A percentile compares a stretch with the other conserved stretches of the same genome.
These are phyloP conservation scores for Claviceps sp. DNA, from an alignment of 2,329 filamentous ascomycete genomes.

Conservation along the genomic window DNA sequence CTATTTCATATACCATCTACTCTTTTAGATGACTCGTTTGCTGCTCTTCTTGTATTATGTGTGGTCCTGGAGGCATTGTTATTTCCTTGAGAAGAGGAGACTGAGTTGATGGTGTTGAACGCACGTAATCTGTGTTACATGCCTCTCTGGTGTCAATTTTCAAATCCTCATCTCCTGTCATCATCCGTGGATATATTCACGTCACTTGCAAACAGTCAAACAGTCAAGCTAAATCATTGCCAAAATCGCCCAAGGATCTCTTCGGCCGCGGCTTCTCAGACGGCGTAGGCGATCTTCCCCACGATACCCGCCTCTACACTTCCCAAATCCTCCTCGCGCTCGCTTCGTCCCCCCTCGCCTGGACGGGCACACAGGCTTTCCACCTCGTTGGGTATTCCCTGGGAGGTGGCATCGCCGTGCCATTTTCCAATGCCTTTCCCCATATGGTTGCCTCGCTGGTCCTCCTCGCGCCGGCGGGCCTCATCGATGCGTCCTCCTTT, in stretches of 20 bases:
- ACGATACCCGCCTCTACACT: conserved; percentile 61
- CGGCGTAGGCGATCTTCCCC: conserved; percentile 49
- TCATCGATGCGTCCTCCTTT: conserved; percentile 47
- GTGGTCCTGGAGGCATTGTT: too few species aligned
- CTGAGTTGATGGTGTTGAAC: too few species aligned
- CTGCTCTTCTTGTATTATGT: too few species aligned
- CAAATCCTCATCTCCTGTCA: not conserved
- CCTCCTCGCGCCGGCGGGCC: conserved; percentile 65
- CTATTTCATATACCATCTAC: too few species aligned
- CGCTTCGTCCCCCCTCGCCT: conserved; percentile 54
- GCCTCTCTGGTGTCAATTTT: too few species aligned
- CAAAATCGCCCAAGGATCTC: conserved; percentile 32
- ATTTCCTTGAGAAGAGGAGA: too few species aligned
- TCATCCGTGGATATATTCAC: too few species aligned
- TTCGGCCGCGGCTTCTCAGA: conserved; percentile 58
- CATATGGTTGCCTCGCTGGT: conserved; percentile 55
- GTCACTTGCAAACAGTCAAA: not conserved
- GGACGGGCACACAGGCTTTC: conserved; percentile 47
- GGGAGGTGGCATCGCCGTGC: conserved; percentile 63
- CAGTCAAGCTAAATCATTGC: not conserved
- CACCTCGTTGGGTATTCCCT: conserved; percentile 68
- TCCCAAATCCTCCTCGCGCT: conserved; percentile 60
- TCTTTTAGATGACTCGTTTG: not conserved
- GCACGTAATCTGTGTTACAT: too few species aligned
- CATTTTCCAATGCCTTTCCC: conserved; percentile 63